Conservation (phyloP, 2,329 filamentous ascomycete species). For the Aspergillus texensis region DNA sequence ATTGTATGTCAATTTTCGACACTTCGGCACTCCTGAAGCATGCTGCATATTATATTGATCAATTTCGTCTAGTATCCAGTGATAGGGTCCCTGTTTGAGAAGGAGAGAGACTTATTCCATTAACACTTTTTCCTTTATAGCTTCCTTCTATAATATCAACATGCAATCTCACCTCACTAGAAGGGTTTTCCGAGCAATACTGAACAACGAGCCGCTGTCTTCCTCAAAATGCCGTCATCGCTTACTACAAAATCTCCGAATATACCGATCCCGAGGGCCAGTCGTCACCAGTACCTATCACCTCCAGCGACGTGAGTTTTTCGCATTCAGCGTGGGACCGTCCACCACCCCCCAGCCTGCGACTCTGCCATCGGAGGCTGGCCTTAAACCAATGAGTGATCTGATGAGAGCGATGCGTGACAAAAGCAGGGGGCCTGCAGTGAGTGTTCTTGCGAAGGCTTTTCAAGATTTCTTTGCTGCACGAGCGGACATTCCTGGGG, state of each 20-base stretch:
- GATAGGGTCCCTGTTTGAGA: background rate
- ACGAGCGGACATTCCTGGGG: slow-evolving; percentile 53
- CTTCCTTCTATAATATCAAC: slow-evolving; percentile 9
- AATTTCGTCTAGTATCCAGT: background rate
- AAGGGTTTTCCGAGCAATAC: slow-evolving; percentile 47
- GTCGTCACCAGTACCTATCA: slow-evolving; percentile 38
- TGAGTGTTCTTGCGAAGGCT: slow-evolving; percentile 65
- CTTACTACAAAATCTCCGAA: slow-evolving; percentile 34
- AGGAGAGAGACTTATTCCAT: background rate
- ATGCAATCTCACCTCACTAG: slow-evolving; percentile 51
- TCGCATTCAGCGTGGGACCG: slow-evolving; percentile 33
- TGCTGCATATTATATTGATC: background rate
- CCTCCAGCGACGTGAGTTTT: slow-evolving; percentile 34
- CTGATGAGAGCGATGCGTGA: slow-evolving; percentile 66
- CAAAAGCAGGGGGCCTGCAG: slow-evolving; percentile 65
- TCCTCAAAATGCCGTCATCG: slow-evolving; percentile 40
- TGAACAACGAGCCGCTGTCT: slow-evolving; percentile 48
- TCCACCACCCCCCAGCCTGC: slow-evolving; percentile 57
- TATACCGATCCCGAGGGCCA: slow-evolving; percentile 34
- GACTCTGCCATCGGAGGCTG: slow-evolving; percentile 63
- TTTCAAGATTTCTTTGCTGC: slow-evolving; percentile 65
- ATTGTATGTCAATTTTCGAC: background rate
- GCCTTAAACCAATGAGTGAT: slow-evolving; percentile 71
- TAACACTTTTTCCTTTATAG: background rate
- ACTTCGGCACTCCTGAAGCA: background rate